Conservation (phyloP, 169 alveolate species). For the Plasmodium gallinaceum region DNA sequence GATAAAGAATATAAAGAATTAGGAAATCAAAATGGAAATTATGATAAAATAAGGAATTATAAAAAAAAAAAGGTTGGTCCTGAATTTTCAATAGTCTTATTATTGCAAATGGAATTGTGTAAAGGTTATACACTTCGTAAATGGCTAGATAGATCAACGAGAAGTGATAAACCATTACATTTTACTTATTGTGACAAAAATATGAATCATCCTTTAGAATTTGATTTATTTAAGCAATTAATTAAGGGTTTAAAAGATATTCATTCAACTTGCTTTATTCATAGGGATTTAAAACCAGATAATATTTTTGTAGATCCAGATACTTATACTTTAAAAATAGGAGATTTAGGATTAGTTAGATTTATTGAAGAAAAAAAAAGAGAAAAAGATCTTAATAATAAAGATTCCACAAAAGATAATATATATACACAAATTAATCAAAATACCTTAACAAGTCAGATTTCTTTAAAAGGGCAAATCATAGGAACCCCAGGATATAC, state of each 20-base stretch:
- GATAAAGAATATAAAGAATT: slow-evolving; percentile 61
- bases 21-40: slow-evolving; percentile 60
- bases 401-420: slow-evolving; percentile 58
- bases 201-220: slow-evolving; percentile 81
- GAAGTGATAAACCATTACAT: slow-evolving; percentile 81
- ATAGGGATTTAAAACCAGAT: slow-evolving; percentile 94
- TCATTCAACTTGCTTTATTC: slow-evolving; percentile 91
- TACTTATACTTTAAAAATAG: slow-evolving; percentile 88
- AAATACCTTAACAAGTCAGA: slow-evolving; percentile 77
- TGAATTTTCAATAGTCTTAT: slow-evolving; percentile 83
- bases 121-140: slow-evolving; percentile 90
- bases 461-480: slow-evolving; percentile 89
- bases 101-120: slow-evolving; percentile 92
- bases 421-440: slow-evolving; percentile 66
- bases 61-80: slow-evolving; percentile 77
- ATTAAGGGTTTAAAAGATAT: slow-evolving; percentile 91
- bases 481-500: slow-evolving; percentile 94
- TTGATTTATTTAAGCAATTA: slow-evolving; percentile 88
- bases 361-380: slow-evolving; percentile 85
- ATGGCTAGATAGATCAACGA: slow-evolving; percentile 87
- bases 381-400: slow-evolving; percentile 72
- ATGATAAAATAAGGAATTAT: slow-evolving; percentile 34
- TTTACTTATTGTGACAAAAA: slow-evolving; percentile 75
- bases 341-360: slow-evolving; percentile 93
- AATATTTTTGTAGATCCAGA: slow-evolving; percentile 90